Evolutionary conservation across 352 stramenopile species (phyloP), one percentile per base, ranked within the genome.

Genomic region (Phytophthora constricta): DNA sequence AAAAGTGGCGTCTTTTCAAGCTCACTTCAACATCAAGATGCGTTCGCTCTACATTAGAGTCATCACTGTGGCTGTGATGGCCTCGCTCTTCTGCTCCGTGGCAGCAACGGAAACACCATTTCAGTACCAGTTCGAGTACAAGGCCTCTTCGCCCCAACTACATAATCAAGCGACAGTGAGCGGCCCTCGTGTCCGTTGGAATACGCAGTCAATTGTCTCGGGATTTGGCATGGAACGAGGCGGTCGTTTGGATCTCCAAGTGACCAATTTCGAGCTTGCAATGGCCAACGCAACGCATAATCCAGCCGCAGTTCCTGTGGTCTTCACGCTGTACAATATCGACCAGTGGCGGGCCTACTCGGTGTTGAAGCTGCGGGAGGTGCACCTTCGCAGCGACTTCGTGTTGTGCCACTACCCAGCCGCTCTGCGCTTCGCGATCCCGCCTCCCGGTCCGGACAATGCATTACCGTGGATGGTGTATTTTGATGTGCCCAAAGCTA

Each of bases 391-490:
- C 47, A 84, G 65, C 22, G 70, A 75, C 13, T 79, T 72, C 20
- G 70, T 89, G 43, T 51, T 91, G 25, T 92, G 82, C 37, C 79
- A 89, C 26, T 90, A 90, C 54, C 78, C 82, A 19, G 76, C 82
- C 0, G 64, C 45, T 26, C 76, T 86, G 66, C 80, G 82, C 22
- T 80, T 83, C 61, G 62, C 76, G 5, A 27, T 89, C 1, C 82
- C 62, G 2, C 65, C 59, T 13, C 37, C 48, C 54, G 50, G 53
- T 27, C 46, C 17, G 22, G 27, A 23, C 53, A 39, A 41, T 46
- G 31, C n/a, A 41, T 25, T 68, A 13, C 28, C 58, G 9, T 72
- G 70, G 66, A 60, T 25, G 20, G 1, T 73, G 23, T 22, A 11
- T 27, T 86, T 89, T 52, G 72, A 83, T 48, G 69, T 89, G 5